Conservation (phyloP, 2,329 filamentous ascomycete species). For the Cryphonectria japonica region DNA sequence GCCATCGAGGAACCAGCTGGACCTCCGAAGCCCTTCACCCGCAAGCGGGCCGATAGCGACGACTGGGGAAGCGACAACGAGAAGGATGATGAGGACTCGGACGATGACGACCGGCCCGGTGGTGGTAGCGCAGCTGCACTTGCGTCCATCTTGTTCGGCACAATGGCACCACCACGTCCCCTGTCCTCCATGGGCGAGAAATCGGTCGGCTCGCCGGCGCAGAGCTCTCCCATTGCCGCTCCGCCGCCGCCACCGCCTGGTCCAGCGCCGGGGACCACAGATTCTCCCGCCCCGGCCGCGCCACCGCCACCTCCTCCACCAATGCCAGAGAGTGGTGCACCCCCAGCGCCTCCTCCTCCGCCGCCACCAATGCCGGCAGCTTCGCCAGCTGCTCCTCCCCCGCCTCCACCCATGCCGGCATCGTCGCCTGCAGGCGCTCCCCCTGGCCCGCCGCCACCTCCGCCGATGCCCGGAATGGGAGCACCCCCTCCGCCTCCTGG, state of each 20-base stretch:
- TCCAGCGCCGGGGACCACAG: constrained; percentile 32
- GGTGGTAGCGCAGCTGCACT: constrained; percentile 87
- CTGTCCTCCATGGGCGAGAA: constrained; percentile 81
- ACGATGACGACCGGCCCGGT: constrained; percentile 77
- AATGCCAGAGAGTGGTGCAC: constrained; percentile 36
- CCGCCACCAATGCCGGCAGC: constrained; percentile 40
- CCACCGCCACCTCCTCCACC: constrained; percentile 37
- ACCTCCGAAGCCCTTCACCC: constrained; percentile 56
- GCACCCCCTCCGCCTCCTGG: constrained; percentile 45
- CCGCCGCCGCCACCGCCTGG: constrained; percentile 46
- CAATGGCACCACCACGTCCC: constrained; percentile 91
- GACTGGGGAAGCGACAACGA: constrained; percentile 84
- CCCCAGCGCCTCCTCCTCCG: constrained; percentile 42
- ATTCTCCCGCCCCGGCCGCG: constrained; percentile 37
- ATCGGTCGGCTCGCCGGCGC: constrained; percentile 43
- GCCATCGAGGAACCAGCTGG: constrained; percentile 44
- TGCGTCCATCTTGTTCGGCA: constrained; percentile 93
- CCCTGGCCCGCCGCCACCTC: constrained; percentile 43
- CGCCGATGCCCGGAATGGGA: constrained; percentile 43
- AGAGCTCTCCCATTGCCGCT: constrained; percentile 45
- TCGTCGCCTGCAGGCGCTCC: constrained; percentile 44
- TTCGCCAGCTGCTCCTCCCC: constrained; percentile 36
- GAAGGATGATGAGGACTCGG: constrained; percentile 57
- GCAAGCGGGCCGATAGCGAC: constrained; percentile 61
- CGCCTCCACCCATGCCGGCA: constrained; percentile 41